phyloP scores from a whole-genome alignment of 352 stramenopile genomes.

The Phytopythium delawarense region DNA sequence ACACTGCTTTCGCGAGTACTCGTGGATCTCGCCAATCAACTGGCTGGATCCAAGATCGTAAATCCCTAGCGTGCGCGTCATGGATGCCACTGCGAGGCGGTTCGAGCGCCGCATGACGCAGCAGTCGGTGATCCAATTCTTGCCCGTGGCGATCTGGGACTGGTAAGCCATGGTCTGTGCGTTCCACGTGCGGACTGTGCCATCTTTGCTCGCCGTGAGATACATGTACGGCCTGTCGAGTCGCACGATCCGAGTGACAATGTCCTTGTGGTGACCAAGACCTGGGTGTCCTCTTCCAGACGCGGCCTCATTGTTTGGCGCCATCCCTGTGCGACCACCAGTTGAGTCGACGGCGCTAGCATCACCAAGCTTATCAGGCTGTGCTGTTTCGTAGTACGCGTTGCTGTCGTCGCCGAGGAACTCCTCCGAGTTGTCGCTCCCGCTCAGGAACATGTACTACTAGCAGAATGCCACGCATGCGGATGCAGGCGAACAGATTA shows the following conservation, averaged over 20 bases:
- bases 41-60: conserved; percentile 71
- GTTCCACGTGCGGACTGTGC: conserved; percentile 73
- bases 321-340: conserved; percentile 7
- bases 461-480: conserved; percentile 1
- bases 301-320: not conserved
- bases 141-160: conserved; percentile 52
- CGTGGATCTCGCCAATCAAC: conserved; percentile 64
- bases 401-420: conserved; percentile 63
- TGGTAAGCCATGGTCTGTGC: conserved; percentile 59
- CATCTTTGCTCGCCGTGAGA: conserved; percentile 72
- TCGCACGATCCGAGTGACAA: conserved; percentile 63
- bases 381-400: conserved; percentile 57
- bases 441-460: conserved; percentile 84
- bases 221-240: conserved; percentile 69
- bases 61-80: conserved; percentile 72
- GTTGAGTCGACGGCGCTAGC: conserved; percentile 7
- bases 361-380: conserved; percentile 48
- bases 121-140: conserved; percentile 78
- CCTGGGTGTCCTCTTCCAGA: conserved; percentile 10
- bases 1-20: conserved; percentile 74
- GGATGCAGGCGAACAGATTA: not conserved
- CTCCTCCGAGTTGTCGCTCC: conserved; percentile 54
- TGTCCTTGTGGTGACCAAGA: conserved; percentile 57
- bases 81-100: conserved; percentile 70
- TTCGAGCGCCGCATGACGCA: conserved; percentile 81